Base-by-base conservation (phyloP, 345 rosid species). In the Mangifera indica region DNA sequence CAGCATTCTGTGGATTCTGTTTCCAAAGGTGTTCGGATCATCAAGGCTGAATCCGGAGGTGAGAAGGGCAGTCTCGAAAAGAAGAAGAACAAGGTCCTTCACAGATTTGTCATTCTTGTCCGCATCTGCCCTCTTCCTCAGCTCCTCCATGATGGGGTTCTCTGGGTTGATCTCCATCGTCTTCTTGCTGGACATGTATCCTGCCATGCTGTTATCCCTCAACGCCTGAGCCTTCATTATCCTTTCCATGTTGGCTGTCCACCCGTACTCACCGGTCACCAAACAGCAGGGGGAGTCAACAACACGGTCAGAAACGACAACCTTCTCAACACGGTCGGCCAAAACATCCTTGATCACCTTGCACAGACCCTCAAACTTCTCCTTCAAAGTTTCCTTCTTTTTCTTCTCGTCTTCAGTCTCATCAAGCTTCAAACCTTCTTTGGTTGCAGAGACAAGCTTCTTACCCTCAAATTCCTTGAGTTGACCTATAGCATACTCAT, bases 231-330 rank as follows among this genome's bases (percentile, higher is more conserved):
- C 95, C 79, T 80, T 91, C 97, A 91, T 91, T 72, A 91, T 92
- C 32, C 97, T 89, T 72, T 92, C 96, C 97, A 92, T 92, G 87
- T 92, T 89, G 11, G 97, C 96, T 0, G 93, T 89, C 96, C 97
- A 88, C 0, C 96, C 97, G 4, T 92, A 92, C 73, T 92, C 97
- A 0, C 97, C 96, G 0, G 97, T 90, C 8, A 92, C 96, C 80
- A 89, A 82, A 81, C 96, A 92, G 83, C 96, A 92, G 2, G 97
- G 97, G 6, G 96, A 92, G 61, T 92, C 96, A 0, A 92, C 96
- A 9, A 92, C 92, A 44, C 96, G 91, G 74, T 89, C 96, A 5
- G 96, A 92, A 5, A 92, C 97, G 0, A 92, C 77, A 1, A 90
- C 96, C 86, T 92, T 92, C 87, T 92, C 97, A 0, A 88, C 92